Evolutionary conservation across 495 filamentous ascomycete species (phyloP), one percentile per base, ranked within the genome.

Genomic region (Penicillium mononematosum): DNA sequence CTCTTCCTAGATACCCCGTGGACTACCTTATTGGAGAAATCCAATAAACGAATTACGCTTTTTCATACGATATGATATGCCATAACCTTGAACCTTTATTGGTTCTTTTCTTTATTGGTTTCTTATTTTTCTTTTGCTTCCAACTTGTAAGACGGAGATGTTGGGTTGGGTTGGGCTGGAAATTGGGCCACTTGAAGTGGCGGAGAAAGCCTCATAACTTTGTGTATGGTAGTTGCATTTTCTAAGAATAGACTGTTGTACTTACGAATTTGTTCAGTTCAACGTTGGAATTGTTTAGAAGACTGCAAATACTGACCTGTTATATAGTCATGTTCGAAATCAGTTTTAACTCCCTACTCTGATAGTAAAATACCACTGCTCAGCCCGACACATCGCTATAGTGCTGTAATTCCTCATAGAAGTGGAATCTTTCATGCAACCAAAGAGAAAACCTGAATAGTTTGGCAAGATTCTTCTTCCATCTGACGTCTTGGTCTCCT

Each of bases 1-100:
- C 22, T 42, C 19, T 24, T 44, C 25, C 50, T 64, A 64, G 54
- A 64, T 55, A 54, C 59, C 59, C 31, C 29, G 43, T 51, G 54
- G 53, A 56, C 52, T 41, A 32, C 48, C 27, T 44, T 16, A 16
- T n/a, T 25, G 43, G 50, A 29, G 32, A 41, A 39, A 32, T 19
- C 34, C 59, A 45, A 25, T 22, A 60, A 19, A 57, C 45, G 56
- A 61, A 36, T 58, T 55, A 61, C 43, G 61, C 45, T 46, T 38
- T 46, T 58, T 47, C 48, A 45, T 52, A 57, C 58, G 38, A 31
- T 34, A 50, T 41, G 55, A 57, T 49, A 29, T 45, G 22, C 49
- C 17, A 55, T 43, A 19, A 38, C 46, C 11, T 20, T 45, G 29
- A 7, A n/a, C 20, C 20, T 38, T 29, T 58, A 16, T 45, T 48